These are phyloP conservation scores for Pulveroboletus sp. DNA, from an alignment of 768 basidiomycete genomes.

Conservation along the genomic window DNA sequence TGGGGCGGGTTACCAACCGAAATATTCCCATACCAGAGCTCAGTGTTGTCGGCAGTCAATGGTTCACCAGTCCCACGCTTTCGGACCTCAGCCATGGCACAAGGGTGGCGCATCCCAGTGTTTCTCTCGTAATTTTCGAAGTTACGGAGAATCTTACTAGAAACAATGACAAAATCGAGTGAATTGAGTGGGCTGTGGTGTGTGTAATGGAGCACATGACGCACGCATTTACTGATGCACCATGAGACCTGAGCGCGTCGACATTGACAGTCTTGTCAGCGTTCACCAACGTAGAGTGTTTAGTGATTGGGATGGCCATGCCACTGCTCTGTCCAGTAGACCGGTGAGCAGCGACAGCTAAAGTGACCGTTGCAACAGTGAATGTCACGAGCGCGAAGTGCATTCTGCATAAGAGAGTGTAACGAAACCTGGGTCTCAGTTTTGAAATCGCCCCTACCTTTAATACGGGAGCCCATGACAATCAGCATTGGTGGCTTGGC, in stretches of 20 bases:
- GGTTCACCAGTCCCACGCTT: neutral
- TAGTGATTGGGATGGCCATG: neutral
- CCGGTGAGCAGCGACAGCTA: neutral
- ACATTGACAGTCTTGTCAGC: neutral
- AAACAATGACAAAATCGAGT: neutral
- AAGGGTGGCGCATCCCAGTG: neutral
- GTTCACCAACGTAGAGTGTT: slow-evolving; percentile 3
- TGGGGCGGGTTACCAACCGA: slow-evolving; percentile 7
- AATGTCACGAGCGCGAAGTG: neutral
- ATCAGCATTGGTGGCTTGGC: no score
- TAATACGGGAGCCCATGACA: no score
- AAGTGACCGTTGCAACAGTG: neutral
- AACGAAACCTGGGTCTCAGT: no score
- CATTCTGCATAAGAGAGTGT: slow-evolving; percentile 2
- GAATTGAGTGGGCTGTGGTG: neutral
- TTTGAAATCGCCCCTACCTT: no score
- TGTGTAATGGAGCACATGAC: neutral
- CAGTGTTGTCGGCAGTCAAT: neutral
- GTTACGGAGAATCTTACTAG: slow-evolving; percentile 3
- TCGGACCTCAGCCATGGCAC: neutral
- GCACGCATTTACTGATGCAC: slow-evolving; percentile 1
- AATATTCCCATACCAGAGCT: slow-evolving; percentile 12
- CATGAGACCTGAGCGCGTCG: slow-evolving; percentile 6
- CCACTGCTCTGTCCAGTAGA: neutral
- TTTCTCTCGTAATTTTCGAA: slow-evolving; percentile 1